phyloP scores from a whole-genome alignment of 805 yeast genomes.

The Lachancea quebecensis region DNA sequence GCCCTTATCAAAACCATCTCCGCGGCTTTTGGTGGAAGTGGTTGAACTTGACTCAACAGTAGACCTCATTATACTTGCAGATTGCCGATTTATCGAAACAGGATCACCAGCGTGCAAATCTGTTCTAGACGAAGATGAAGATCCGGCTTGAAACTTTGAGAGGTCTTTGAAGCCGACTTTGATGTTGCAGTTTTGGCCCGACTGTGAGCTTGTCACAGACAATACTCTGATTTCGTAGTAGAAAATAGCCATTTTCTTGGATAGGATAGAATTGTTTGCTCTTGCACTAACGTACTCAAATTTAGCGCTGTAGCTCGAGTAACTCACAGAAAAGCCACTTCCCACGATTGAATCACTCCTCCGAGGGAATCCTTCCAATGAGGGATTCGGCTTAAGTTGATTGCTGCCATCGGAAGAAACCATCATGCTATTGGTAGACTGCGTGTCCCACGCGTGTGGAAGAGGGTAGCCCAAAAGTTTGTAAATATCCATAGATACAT shows the following conservation, averaged over 20 bases:
- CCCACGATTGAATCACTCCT: slow-evolving; percentile 16
- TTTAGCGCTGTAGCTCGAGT: slow-evolving; percentile 11
- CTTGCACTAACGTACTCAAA: slow-evolving; percentile 24
- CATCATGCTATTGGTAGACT: slow-evolving; percentile 19
- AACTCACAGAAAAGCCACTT: slow-evolving; percentile 13
- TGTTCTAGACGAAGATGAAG: slow-evolving; percentile 3
- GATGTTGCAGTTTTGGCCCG: slow-evolving; percentile 24
- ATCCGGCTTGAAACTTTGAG: slow-evolving; percentile 3
- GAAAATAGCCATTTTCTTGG: slow-evolving; percentile 20
- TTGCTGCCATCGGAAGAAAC: slow-evolving; percentile 27
- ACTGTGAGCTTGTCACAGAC: slow-evolving; percentile 22
- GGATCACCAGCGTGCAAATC: slow-evolving; percentile 4
- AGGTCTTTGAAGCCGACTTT: slow-evolving; percentile 25
- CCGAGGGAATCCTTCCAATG: slow-evolving; percentile 20
- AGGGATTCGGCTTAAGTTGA: slow-evolving; percentile 22
- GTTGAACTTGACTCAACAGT: slow-evolving; percentile 7
- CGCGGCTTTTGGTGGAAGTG: slow-evolving; percentile 1
- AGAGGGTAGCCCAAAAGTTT: slow-evolving; percentile 23
- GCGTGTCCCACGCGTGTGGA: slow-evolving; percentile 27
- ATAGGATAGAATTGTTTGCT: slow-evolving; percentile 25
- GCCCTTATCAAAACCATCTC: slow-evolving; percentile 17
- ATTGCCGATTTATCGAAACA: slow-evolving; percentile 6
- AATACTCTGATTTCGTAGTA: slow-evolving; percentile 27
- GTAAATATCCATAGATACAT: slow-evolving; percentile 20
- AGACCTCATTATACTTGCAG: slow-evolving; percentile 8